Conservation (phyloP, 129 eudicot genomes). For the Ambrosia artemisiifolia region DNA sequence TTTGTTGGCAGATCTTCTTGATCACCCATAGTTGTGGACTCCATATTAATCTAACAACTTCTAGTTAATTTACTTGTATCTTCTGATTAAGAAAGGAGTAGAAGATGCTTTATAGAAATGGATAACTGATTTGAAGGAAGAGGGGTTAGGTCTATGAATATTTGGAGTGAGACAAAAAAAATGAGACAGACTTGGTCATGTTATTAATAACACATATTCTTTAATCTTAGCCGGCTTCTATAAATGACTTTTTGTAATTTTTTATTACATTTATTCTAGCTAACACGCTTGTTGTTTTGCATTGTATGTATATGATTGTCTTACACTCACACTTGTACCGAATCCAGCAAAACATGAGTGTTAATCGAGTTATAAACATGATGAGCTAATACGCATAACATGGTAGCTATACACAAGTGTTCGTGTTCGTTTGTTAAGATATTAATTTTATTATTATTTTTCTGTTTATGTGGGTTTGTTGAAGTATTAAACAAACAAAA, state of each 20-base stretch:
- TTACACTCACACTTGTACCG: background rate
- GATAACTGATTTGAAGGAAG: background rate
- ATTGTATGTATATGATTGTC: background rate
- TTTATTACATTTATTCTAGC: background rate
- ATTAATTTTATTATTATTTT: background rate
- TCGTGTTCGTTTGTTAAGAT: background rate
- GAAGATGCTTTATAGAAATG: constrained; percentile 7
- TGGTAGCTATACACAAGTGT: background rate
- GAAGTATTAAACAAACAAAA: too few species aligned
- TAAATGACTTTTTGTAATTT: background rate
- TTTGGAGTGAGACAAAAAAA: background rate
- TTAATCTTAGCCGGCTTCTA: constrained; percentile 20
- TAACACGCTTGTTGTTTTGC: background rate
- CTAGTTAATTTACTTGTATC: background rate
- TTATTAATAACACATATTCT: constrained; percentile 10
- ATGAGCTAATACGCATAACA: background rate
- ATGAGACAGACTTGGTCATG: constrained; percentile 27
- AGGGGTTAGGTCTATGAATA: background rate
- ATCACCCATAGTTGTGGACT: constrained; percentile 19
- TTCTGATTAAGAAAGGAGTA: constrained; percentile 21
- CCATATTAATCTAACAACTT: constrained; percentile 28
- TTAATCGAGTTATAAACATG: background rate
- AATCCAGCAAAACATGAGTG: background rate
- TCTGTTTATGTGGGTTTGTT: too few species aligned
- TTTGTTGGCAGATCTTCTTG: constrained; percentile 25